A percentile compares a stretch with the other conserved stretches of the same genome.
These are phyloP conservation scores for Cordyceps farinosa DNA, from an alignment of 2,329 filamentous ascomycete genomes.

Conservation along the genomic window DNA sequence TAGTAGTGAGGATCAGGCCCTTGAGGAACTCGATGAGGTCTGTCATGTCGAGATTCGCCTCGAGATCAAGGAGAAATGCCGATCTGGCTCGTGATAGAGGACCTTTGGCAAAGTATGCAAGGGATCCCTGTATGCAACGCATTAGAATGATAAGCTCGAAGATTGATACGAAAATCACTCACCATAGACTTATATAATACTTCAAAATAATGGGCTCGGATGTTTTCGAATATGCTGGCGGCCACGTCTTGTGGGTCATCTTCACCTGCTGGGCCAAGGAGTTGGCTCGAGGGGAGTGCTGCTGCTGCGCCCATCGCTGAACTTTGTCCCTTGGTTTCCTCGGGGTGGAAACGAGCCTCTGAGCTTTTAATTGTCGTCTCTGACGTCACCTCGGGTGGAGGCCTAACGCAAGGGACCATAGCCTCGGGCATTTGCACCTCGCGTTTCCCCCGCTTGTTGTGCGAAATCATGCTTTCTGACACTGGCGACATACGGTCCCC, in stretches of 20 bases:
- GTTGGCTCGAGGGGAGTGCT: background rate
- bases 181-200: constrained; percentile 62
- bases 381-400: background rate
- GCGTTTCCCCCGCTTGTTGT: background rate
- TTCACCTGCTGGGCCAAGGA: constrained; percentile 20
- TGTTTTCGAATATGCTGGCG: constrained; percentile 53
- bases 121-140: constrained; percentile 53
- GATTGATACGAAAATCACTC: constrained; percentile 28
- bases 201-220: constrained; percentile 57
- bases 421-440: background rate
- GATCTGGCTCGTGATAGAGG: constrained; percentile 72
- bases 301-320: background rate
- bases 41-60: constrained; percentile 56
- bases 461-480: background rate
- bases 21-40: constrained; percentile 68
- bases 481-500: background rate
- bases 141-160: constrained; percentile 26
- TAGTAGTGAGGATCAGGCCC: constrained; percentile 61
- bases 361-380: background rate
- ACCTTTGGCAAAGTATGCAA: constrained; percentile 82
- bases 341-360: background rate
- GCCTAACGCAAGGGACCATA: background rate
- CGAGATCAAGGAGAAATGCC: constrained; percentile 62
- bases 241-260: constrained; percentile 39
- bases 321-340: background rate